Conservation (phyloP, 345 rosid species). For the Raphanus raphanistrum region DNA sequence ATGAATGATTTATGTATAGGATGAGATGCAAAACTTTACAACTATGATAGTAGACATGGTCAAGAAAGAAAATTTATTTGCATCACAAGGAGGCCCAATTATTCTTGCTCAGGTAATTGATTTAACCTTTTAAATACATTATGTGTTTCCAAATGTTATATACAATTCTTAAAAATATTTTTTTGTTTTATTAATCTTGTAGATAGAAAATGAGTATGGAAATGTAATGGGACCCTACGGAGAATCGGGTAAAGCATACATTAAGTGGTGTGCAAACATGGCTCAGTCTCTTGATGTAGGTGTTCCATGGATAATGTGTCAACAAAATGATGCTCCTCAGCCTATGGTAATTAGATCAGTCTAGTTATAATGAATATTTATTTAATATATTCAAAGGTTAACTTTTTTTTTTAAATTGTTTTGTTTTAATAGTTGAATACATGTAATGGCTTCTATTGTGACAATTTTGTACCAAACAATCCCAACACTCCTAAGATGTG, state of each 20-base stretch:
- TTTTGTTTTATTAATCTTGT: not conserved
- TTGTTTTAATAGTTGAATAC: not conserved
- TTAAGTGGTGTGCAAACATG: not conserved
- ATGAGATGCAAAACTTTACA: conserved; percentile 74
- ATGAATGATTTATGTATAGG: conserved; percentile 19
- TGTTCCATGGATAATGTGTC: not conserved
- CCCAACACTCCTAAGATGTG: not conserved
- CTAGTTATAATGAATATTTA: not conserved
- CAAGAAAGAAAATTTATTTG: not conserved
- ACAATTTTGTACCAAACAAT: not conserved
- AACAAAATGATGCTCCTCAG: not conserved
- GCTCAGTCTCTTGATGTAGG: not conserved
- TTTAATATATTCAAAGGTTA: not conserved
- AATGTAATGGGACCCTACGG: not conserved
- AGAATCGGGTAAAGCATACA: not conserved
- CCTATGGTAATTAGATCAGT: not conserved
- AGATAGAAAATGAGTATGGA: not conserved
- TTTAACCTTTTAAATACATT: conserved; percentile 35
- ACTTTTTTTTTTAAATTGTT: too few relatives aligned
- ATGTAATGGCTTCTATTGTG: not conserved
- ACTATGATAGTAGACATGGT: conserved; percentile 1
- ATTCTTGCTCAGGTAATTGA: conserved; percentile 55
- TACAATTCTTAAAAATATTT: not conserved
- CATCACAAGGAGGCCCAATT: not conserved
- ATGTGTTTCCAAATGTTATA: not conserved